Base-by-base conservation (phyloP, 2,329 filamentous ascomycete species). In the Aschersonia sp. region DNA sequence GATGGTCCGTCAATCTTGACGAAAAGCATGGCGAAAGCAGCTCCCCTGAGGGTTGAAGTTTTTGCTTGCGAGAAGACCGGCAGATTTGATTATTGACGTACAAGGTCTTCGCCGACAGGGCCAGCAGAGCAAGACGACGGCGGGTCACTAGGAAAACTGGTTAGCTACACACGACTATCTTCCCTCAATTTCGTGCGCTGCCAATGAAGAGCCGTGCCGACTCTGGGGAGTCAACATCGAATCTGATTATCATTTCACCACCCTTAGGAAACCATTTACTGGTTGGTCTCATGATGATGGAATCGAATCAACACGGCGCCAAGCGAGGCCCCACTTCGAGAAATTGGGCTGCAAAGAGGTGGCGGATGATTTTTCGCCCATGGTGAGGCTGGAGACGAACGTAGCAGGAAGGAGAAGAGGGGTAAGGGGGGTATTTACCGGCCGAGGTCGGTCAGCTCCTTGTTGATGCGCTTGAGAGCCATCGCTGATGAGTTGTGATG, bases 51-150 rank as follows among this genome's bases (percentile, higher is more conserved):
- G 22, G 2, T 22, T 22, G 22, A 22, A 22, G 22, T 22, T 22
- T 22, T 22, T 22, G 22, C 22, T 22, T 22, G 22, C 22, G 35
- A 12, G 35, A 5, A 37, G 4, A 12, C 4, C 35, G 12, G 8
- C 35, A 12, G 8, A 12, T 3, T 1, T 37, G 2, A 9, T 12
- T 37, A 12, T 37, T 12, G 35, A 76, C 87, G 63, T 89, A 97
- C 92, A 81, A 98, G 70, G 75, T 98, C 92, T 75, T 97, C 90
- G 68, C 89, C 89, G 63, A 94, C 83, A 58, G 92, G 92, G 57
- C 92, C 92, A 61, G 92, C 92, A 66, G 90, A 97, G 81, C 92
- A 98, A 59, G 90, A 97, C 51, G 92, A 97, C 64, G 92, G 92
- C 66, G 92, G 92, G 68, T 98, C 92, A 75, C 92, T 97, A 60